Conservation (phyloP, 805 yeast species). For the Saturnispora serradocipensis region DNA sequence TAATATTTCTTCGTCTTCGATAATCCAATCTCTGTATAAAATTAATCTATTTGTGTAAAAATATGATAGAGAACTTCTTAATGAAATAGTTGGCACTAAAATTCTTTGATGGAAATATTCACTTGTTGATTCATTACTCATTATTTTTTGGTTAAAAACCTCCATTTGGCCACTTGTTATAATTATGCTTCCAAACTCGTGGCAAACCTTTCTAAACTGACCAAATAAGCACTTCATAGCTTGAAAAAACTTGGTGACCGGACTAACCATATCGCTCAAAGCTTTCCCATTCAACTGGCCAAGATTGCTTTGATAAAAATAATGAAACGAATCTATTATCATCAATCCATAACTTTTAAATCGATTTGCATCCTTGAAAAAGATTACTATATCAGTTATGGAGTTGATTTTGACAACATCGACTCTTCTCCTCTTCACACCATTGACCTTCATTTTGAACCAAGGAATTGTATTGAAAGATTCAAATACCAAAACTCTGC, state of each 20-base stretch:
- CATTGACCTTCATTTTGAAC: constrained; percentile 15
- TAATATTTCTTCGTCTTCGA: constrained; percentile 7
- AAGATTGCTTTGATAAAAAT: constrained; percentile 15
- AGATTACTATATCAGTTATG: constrained; percentile 17
- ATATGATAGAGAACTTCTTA: constrained; percentile 22
- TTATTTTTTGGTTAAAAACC: constrained; percentile 19
- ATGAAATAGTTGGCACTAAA: constrained; percentile 24
- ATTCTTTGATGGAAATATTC: constrained; percentile 21
- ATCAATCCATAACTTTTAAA: constrained; percentile 15
- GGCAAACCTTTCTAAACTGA: constrained; percentile 1
- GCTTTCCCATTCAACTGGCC: constrained; percentile 3
- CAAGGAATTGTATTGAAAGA: constrained; percentile 20
- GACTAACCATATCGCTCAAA: constrained; percentile 14
- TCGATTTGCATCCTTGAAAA: constrained; percentile 16
- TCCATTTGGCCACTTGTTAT: constrained; percentile 26
- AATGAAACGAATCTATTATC: constrained; percentile 24
- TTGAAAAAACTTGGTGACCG: constrained; percentile 16
- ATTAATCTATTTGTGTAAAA: constrained; percentile 24
- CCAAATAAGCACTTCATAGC: constrained; percentile 15
- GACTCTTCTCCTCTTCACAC: constrained; percentile 5
- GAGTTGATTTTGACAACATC: constrained; percentile 14
- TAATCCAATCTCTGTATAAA: constrained; percentile 26
- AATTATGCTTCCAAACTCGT: constrained; percentile 11
- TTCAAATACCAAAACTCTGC: constrained; percentile 13
- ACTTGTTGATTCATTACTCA: constrained; percentile 5